A percentile compares a stretch with the other conserved stretches of the same genome.
Conservation (phyloP, 208 protist species). For the Wallacemonas rigidus region DNA sequence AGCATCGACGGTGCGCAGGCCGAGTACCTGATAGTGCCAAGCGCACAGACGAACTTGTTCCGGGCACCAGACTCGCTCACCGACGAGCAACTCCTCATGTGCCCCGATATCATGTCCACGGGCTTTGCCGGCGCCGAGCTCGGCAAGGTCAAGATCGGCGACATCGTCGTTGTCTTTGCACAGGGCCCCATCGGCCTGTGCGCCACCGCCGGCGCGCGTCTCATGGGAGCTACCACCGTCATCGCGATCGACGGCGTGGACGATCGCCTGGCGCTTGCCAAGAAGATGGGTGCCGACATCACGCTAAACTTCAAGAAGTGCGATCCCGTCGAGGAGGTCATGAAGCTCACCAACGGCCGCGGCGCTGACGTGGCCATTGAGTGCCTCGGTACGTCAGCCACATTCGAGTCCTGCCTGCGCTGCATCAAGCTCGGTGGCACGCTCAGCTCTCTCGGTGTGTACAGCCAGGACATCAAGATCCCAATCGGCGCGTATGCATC, state of each 20-base stretch:
- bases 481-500: constrained; percentile 29
- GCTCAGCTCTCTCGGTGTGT: constrained; percentile 39
- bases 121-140: constrained; percentile 26
- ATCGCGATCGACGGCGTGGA: constrained; percentile 30
- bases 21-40: constrained; percentile 35
- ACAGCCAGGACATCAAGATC: constrained; percentile 29
- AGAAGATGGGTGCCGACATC: constrained; percentile 34
- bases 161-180: constrained; percentile 36
- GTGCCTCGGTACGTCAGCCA: constrained; percentile 24
- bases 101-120: constrained; percentile 39
- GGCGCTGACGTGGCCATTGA: constrained; percentile 43
- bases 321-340: constrained; percentile 34
- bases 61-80: constrained; percentile 25
- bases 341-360: constrained; percentile 33
- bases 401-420: constrained; percentile 34
- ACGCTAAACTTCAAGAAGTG: constrained; percentile 39
- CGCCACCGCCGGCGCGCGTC: constrained; percentile 24
- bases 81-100: constrained; percentile 41
- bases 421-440: constrained; percentile 34
- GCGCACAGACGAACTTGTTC: constrained; percentile 26
- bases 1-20: constrained; percentile 37
- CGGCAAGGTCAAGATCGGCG: constrained; percentile 30
- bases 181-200: constrained; percentile 40
- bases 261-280: constrained; percentile 27
- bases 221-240: constrained; percentile 36